Evolutionary conservation across 2,329 filamentous ascomycete genomes (phyloP).

Genomic region (Gnomoniopsis smithogilvyi): DNA sequence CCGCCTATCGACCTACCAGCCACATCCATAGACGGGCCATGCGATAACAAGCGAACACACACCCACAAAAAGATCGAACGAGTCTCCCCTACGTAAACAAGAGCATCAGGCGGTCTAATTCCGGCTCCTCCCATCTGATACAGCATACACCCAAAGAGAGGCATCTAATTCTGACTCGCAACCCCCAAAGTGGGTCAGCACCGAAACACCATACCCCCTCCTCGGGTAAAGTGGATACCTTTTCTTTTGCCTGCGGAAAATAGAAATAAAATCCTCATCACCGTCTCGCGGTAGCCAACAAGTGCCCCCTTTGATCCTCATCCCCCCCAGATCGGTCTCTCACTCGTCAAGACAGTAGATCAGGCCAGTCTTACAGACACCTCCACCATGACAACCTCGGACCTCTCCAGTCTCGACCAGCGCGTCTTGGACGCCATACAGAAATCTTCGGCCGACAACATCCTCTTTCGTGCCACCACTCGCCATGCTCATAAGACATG

Average conservation of each 20-base stretch:
- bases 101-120: not conserved
- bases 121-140: constrained; percentile 1
- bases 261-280: not conserved
- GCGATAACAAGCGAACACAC: not conserved
- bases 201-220: constrained; percentile 10
- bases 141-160: not conserved
- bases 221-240: not conserved
- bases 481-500: constrained; percentile 84
- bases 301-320: not conserved
- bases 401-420: constrained; percentile 15
- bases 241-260: not conserved
- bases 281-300: too few species aligned
- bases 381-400: not conserved
- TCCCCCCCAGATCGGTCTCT: not conserved
- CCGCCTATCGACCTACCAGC: too few species aligned
- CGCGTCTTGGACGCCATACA: constrained; percentile 15
- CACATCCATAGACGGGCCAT: not conserved
- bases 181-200: constrained; percentile 1
- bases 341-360: not conserved
- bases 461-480: constrained; percentile 74
- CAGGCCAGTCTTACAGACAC: not conserved
- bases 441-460: constrained; percentile 25
- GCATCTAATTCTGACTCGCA: constrained; percentile 14
- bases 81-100: not conserved
- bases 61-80: not conserved